Conservation (phyloP, 2,329 filamentous ascomycete species). For the Mollisia scopiformis region DNA sequence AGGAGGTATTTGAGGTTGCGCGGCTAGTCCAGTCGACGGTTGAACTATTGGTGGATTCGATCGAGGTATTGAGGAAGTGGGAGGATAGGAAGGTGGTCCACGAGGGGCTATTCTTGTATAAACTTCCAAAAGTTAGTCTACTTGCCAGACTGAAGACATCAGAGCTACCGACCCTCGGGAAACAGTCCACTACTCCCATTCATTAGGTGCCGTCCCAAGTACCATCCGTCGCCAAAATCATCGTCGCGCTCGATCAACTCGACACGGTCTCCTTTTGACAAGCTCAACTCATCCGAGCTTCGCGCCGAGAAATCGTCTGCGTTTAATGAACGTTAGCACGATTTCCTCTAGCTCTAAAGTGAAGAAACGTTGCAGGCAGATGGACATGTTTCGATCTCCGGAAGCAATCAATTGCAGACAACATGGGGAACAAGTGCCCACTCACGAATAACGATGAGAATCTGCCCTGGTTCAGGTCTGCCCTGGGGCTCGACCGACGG, state of each 20-base stretch:
- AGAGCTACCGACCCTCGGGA: conserved; percentile 66
- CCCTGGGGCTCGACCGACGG: conserved; percentile 42
- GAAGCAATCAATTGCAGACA: conserved; percentile 13
- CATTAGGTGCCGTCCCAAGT: conserved; percentile 72
- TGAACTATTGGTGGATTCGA: conserved; percentile 6
- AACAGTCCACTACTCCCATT: conserved; percentile 79
- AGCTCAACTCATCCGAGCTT: conserved; percentile 88
- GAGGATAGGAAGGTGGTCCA: conserved; percentile 33
- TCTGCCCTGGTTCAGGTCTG: conserved; percentile 63
- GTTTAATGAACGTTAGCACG: conserved; percentile 21
- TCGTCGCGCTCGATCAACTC: conserved; percentile 85
- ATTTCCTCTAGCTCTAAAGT: conserved; percentile 5
- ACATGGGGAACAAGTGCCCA: conserved; percentile 29
- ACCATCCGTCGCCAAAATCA: conserved; percentile 89
- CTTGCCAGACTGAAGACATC: neutral
- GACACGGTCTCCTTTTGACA: conserved; percentile 82
- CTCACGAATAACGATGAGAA: conserved; percentile 74
- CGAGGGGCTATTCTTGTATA: conserved; percentile 40
- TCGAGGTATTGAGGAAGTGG: conserved; percentile 21
- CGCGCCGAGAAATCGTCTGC: conserved; percentile 90
- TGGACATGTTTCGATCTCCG: conserved; percentile 16
- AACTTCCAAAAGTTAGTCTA: conserved; percentile 31
- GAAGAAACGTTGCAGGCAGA: conserved; percentile 12
- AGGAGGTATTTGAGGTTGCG: conserved; percentile 8
- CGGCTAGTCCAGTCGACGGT: neutral